Percentiles rank a stretch among this genome's conserved stretches.
Evolutionary conservation across 129 eudicot genomes (phyloP).

Genomic region (Arctium lappa): DNA sequence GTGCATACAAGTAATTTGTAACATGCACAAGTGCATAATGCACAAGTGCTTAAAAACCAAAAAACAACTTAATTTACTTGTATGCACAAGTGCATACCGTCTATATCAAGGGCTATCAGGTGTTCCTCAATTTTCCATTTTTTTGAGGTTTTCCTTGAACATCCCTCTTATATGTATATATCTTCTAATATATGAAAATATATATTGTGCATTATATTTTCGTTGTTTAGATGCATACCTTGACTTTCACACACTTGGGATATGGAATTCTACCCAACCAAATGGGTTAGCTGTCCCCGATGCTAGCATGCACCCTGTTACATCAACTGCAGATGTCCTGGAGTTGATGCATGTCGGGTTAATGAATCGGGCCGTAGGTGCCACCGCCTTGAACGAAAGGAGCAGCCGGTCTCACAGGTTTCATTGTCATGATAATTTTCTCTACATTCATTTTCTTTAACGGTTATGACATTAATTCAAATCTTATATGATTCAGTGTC

Average conservation of each 20-base stretch:
- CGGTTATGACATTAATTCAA: not conserved
- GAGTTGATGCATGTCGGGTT: constrained; percentile 82
- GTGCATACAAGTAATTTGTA: too few relatives aligned
- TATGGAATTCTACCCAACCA: constrained; percentile 78
- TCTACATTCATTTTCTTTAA: not conserved
- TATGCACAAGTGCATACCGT: too few relatives aligned
- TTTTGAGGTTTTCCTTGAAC: too few relatives aligned
- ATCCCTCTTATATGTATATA: too few relatives aligned
- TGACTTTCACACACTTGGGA: constrained; percentile 90
- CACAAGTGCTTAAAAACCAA: too few relatives aligned
- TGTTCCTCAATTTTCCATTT: too few relatives aligned
- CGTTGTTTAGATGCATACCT: constrained; percentile 35
- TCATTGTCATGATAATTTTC: not conserved
- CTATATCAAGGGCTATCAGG: too few relatives aligned
- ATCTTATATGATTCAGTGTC: constrained; percentile 44
- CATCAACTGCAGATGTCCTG: constrained; percentile 68
- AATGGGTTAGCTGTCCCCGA: constrained; percentile 93
- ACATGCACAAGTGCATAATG: too few relatives aligned
- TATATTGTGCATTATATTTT: too few relatives aligned
- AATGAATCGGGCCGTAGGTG: constrained; percentile 83
- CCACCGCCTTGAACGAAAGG: constrained; percentile 90
- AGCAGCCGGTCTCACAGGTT: constrained; percentile 97
- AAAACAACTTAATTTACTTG: too few relatives aligned
- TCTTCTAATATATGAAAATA: too few relatives aligned
- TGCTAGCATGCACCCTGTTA: constrained; percentile 87